These are phyloP conservation scores for Syncephalastrum racemosum DNA, from an alignment of 371 early-diverging fungal species.

Conservation along the genomic window DNA sequence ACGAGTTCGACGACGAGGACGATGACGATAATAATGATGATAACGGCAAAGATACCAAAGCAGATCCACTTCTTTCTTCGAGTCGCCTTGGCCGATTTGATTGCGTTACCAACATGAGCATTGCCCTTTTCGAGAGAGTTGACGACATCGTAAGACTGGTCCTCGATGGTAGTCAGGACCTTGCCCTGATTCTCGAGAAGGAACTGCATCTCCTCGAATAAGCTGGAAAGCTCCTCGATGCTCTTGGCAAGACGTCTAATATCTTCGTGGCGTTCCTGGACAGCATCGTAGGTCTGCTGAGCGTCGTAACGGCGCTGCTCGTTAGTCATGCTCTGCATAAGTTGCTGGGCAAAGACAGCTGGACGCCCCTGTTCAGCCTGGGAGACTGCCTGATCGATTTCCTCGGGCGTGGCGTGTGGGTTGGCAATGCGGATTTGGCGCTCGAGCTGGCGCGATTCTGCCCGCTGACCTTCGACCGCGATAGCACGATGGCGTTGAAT, in stretches of 20 bases:
- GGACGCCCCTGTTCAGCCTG: conserved; percentile 43
- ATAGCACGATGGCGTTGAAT: conserved; percentile 43
- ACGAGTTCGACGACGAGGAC: conserved; percentile 22
- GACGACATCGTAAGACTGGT: conserved; percentile 33
- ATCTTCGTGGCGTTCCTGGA: conserved; percentile 53
- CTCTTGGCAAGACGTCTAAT: conserved; percentile 45
- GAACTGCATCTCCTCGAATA: conserved; percentile 49
- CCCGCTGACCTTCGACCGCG: conserved; percentile 45
- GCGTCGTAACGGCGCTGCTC: conserved; percentile 44
- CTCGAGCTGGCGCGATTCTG: conserved; percentile 41
- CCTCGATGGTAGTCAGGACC: conserved; percentile 42
- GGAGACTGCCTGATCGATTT: conserved; percentile 44
- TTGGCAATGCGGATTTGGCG: conserved; percentile 52
- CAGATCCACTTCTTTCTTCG: conserved; percentile 54
- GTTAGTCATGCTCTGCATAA: conserved; percentile 37
- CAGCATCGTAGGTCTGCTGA: conserved; percentile 45
- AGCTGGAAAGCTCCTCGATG: conserved; percentile 39
- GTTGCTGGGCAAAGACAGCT: conserved; percentile 48
- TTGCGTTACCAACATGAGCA: conserved; percentile 33
- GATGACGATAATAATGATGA: conserved; percentile 46
- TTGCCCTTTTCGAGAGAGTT: conserved; percentile 37
- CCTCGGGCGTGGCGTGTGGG: conserved; percentile 45
- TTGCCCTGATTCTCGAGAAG: conserved; percentile 43
- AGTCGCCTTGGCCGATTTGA: conserved; percentile 32
- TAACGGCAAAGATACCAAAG: conserved; percentile 40